Evolutionary conservation across 495 filamentous ascomycete species (phyloP).

Genomic region (Corynascus novoguineensis): DNA sequence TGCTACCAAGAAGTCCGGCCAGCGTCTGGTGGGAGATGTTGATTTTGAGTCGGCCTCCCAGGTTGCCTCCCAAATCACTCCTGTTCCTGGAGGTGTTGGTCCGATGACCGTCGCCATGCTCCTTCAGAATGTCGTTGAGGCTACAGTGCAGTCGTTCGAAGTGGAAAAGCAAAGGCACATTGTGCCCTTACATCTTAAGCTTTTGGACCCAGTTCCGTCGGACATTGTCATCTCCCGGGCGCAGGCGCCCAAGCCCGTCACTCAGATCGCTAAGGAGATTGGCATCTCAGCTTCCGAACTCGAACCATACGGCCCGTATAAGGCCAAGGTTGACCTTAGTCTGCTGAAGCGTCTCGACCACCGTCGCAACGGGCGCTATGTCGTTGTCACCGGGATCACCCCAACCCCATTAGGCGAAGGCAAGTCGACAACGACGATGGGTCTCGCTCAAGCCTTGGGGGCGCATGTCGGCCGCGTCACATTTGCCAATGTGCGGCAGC

Average conservation of each 20-base stretch:
- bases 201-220: slow-evolving; percentile 74
- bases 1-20: slow-evolving; percentile 84
- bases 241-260: slow-evolving; percentile 86
- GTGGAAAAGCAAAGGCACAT: slow-evolving; percentile 70
- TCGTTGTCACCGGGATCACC: slow-evolving; percentile 91
- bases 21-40: slow-evolving; percentile 92
- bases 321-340: slow-evolving; percentile 85
- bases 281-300: slow-evolving; percentile 81
- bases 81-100: slow-evolving; percentile 92
- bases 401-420: slow-evolving; percentile 97
- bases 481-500: slow-evolving; percentile 96
- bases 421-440: slow-evolving; percentile 98
- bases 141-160: slow-evolving; percentile 75
- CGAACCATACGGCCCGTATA: slow-evolving; percentile 90
- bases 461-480: slow-evolving; percentile 79
- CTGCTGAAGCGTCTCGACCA: slow-evolving; percentile 79
- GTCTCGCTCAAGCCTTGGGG: slow-evolving; percentile 87
- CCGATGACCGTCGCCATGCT: slow-evolving; percentile 99
- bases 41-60: slow-evolving; percentile 81
- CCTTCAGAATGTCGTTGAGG: slow-evolving; percentile 84
- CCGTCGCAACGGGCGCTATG: slow-evolving; percentile 80
- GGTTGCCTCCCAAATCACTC: slow-evolving; percentile 92
- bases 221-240: slow-evolving; percentile 90
- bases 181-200: slow-evolving; percentile 69
- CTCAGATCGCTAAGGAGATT: slow-evolving; percentile 73